These are phyloP conservation scores for Dryas alaskensis DNA, from an alignment of 306 rosid genomes.

Conservation along the genomic window DNA sequence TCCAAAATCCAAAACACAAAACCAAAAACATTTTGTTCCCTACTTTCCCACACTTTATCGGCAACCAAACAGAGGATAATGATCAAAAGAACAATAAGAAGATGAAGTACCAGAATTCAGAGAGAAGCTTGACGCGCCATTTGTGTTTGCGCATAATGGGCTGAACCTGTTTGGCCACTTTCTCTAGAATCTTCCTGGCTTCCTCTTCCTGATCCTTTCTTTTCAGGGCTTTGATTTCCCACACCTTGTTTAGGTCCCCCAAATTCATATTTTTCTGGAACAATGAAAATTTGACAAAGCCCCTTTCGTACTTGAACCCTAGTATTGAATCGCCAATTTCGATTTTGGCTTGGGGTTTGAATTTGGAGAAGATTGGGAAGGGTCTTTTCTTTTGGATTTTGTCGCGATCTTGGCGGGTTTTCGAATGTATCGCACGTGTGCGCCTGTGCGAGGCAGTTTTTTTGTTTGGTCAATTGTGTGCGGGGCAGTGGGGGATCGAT, in stretches of 20 bases:
- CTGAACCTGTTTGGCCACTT: slow-evolving; percentile 84
- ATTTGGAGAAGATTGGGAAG: not conserved
- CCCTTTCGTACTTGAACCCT: slow-evolving; percentile 5
- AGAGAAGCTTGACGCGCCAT: slow-evolving; percentile 89
- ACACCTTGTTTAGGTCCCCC: slow-evolving; percentile 74
- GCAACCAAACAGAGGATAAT: slow-evolving; percentile 7
- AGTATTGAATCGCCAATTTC: not conserved
- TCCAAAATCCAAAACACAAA: not conserved
- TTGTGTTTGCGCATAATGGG: slow-evolving; percentile 87
- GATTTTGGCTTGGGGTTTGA: not conserved
- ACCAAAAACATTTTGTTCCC: not conserved
- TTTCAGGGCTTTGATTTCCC: slow-evolving; percentile 80
- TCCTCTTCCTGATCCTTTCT: slow-evolving; percentile 57
- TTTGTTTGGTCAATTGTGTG: no score
- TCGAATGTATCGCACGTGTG: not conserved
- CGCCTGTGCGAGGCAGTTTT: not conserved
- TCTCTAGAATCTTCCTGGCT: slow-evolving; percentile 71
- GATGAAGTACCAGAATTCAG: slow-evolving; percentile 63
- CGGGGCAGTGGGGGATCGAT: no score
- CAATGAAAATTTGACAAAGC: not conserved
- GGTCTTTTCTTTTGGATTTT: no score
- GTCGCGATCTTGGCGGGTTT: not conserved
- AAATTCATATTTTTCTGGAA: slow-evolving; percentile 41
- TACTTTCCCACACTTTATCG: not conserved
- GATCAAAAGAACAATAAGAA: not conserved